Evolutionary conservation across 2,329 filamentous ascomycete species (phyloP).

Genomic region (Ophiocordyceps camponoti-floridani): DNA sequence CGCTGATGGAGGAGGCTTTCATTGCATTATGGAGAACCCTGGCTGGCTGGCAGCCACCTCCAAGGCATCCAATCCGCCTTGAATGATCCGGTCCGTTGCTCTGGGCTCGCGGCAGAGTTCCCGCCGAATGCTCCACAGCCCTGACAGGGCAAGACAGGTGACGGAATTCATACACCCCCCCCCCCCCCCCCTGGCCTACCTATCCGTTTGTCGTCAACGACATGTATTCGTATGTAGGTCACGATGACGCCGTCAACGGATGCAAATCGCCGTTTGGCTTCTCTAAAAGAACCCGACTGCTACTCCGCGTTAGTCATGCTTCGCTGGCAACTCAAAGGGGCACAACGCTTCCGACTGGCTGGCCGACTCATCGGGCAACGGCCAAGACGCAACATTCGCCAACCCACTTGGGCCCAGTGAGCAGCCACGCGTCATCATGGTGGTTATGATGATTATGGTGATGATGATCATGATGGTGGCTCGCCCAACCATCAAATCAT

Average conservation of each 20-base stretch:
- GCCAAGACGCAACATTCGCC: no score
- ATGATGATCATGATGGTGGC: not conserved
- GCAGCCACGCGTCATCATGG: no score
- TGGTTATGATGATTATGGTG: not conserved
- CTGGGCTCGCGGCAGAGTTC: slow-evolving; percentile 12
- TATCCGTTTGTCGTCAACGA: not conserved
- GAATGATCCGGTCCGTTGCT: slow-evolving; percentile 3
- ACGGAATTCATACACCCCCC: no score
- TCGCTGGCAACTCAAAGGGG: not conserved
- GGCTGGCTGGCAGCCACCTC: not conserved
- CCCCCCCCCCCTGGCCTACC: no score
- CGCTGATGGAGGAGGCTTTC: not conserved
- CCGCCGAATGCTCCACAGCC: slow-evolving; percentile 11
- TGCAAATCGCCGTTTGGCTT: not conserved
- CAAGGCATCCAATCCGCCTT: not conserved
- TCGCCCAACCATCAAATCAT: not conserved
- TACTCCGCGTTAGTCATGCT: not conserved
- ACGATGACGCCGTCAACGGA: not conserved
- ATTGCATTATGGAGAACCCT: not conserved
- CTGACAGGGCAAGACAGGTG: not conserved
- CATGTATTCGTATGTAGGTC: not conserved
- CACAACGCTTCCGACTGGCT: not conserved
- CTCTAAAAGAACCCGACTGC: not conserved
- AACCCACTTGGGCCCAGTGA: no score
- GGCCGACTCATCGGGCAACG: not conserved